Percentiles rank a stretch among this genome's conserved stretches.
Conservation (phyloP, 1,139 yeast species). For the Candida dubliniensis region DNA sequence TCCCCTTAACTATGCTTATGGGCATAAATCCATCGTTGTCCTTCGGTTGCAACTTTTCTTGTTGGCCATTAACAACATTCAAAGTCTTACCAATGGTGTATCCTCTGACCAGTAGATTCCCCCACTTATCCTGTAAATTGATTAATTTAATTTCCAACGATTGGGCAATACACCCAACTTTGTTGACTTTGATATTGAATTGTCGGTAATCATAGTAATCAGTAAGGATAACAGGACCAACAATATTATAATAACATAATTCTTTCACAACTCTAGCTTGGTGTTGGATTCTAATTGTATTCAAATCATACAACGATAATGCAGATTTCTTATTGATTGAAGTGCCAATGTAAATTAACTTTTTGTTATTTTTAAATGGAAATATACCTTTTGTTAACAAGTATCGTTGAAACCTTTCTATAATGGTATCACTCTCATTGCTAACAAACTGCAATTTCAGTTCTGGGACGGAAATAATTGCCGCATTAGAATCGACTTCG, state of each 20-base stretch:
- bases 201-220: slow-evolving; percentile 64
- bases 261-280: slow-evolving; percentile 57
- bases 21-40: slow-evolving; percentile 64
- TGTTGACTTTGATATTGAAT: slow-evolving; percentile 16
- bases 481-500: slow-evolving; percentile 1
- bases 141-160: slow-evolving; percentile 50
- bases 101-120: slow-evolving; percentile 61
- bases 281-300: slow-evolving; percentile 44
- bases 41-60: slow-evolving; percentile 23
- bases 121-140: slow-evolving; percentile 35
- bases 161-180: slow-evolving; percentile 51
- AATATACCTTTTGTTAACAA: slow-evolving; percentile 5
- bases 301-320: slow-evolving; percentile 33
- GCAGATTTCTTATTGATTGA: slow-evolving; percentile 4
- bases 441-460: slow-evolving; percentile 1
- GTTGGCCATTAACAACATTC: slow-evolving; percentile 20
- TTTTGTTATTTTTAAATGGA: slow-evolving; percentile 5
- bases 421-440: background rate
- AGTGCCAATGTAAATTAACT: slow-evolving; percentile 10
- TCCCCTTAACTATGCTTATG: slow-evolving; percentile 49
- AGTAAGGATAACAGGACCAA: slow-evolving; percentile 61
- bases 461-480: background rate
- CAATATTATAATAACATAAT: slow-evolving; percentile 41
- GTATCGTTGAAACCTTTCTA: slow-evolving; percentile 2
- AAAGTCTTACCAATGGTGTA: slow-evolving; percentile 59